These are phyloP conservation scores for Diaporthe sp. DNA, from an alignment of 2,329 filamentous ascomycete genomes.

Conservation along the genomic window DNA sequence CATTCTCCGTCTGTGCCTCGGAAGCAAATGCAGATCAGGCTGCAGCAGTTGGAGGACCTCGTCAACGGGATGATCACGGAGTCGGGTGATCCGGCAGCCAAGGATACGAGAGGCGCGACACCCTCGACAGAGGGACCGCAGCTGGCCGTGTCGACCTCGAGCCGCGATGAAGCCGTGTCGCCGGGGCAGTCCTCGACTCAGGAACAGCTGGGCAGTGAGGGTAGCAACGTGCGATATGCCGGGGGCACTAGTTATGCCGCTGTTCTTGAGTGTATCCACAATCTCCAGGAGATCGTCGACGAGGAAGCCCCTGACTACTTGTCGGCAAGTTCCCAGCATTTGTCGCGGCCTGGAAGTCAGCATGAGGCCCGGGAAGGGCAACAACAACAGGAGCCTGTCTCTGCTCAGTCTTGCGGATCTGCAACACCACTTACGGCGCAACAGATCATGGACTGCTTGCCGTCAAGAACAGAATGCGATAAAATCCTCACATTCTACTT, in stretches of 20 bases:
- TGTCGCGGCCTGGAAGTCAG: not conserved
- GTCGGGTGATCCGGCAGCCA: not conserved
- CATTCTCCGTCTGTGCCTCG: constrained; percentile 39
- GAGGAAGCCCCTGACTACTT: constrained; percentile 33
- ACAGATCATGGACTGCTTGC: constrained; percentile 52
- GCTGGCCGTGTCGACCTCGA: not conserved
- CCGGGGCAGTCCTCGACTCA: constrained; percentile 35
- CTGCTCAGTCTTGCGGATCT: constrained; percentile 49
- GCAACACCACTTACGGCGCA: constrained; percentile 47
- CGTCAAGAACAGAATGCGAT: constrained; percentile 54
- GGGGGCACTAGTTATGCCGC: constrained; percentile 58
- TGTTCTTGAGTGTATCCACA: constrained; percentile 57
- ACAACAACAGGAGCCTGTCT: not conserved
- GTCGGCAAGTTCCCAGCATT: constrained; percentile 12
- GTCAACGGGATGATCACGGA: constrained; percentile 52
- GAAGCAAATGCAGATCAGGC: constrained; percentile 55
- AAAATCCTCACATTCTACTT: constrained; percentile 55
- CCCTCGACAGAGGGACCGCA: not conserved
- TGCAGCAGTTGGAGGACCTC: constrained; percentile 58
- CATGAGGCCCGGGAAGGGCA: constrained; percentile 1
- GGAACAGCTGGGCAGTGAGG: constrained; percentile 35
- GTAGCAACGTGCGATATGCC: constrained; percentile 47
- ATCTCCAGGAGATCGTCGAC: constrained; percentile 55
- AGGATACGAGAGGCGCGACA: not conserved
- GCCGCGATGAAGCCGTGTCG: not conserved